phyloP scores from a whole-genome alignment of 208 protist species.

The Crithidia bombi region DNA sequence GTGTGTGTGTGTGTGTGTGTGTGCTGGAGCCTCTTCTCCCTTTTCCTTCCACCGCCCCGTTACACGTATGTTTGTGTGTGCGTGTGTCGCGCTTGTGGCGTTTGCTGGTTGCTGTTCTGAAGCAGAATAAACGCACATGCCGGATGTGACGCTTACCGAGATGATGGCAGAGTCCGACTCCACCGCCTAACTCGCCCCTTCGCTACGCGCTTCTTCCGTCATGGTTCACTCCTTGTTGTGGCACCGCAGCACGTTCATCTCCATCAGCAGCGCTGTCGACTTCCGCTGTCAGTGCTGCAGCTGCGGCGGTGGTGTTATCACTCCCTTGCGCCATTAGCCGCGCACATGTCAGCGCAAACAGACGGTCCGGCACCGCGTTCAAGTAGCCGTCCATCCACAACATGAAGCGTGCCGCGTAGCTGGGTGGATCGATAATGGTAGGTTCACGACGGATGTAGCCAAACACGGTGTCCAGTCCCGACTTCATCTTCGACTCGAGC shows the following conservation, averaged over 20 bases:
- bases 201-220: not conserved
- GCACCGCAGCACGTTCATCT: not conserved
- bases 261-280: not conserved
- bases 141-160: no score
- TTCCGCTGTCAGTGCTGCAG: not conserved
- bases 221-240: not conserved
- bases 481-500: slow-evolving; percentile 86
- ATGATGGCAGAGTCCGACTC: not conserved
- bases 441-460: slow-evolving; percentile 58
- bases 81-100: not conserved
- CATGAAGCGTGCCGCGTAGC: slow-evolving; percentile 75
- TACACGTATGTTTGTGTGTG: not conserved
- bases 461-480: slow-evolving; percentile 77
- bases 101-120: not conserved
- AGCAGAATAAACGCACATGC: no score
- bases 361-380: slow-evolving; percentile 71
- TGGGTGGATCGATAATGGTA: slow-evolving; percentile 80
- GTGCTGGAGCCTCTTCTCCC: no score
- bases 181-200: not conserved
- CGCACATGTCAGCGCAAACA: slow-evolving; percentile 34
- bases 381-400: slow-evolving; percentile 75
- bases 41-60: no score
- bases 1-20: no score
- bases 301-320: not conserved
- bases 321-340: slow-evolving; percentile 6